Conservation (phyloP, 2,329 filamentous ascomycete genomes). For the Pseudocercospora musae region DNA sequence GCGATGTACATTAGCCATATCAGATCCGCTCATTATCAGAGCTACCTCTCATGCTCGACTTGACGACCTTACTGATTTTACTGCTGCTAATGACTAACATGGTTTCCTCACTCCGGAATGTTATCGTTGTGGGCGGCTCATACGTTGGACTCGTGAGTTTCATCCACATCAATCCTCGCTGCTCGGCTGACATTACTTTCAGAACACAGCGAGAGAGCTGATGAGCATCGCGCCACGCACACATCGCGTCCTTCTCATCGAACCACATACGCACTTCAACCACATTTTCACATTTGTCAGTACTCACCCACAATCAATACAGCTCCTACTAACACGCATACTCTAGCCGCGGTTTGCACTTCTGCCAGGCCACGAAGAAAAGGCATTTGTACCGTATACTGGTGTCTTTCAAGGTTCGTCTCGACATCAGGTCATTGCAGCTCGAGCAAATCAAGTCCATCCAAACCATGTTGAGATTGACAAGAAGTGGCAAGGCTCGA, state of each 20-base stretch:
- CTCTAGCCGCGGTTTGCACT: slow-evolving; percentile 22
- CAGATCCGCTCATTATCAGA: background rate
- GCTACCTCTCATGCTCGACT: background rate
- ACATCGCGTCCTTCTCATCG: slow-evolving; percentile 22
- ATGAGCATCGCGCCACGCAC: slow-evolving; percentile 18
- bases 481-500: slow-evolving; percentile 15
- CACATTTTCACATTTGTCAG: slow-evolving; percentile 24
- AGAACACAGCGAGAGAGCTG: slow-evolving; percentile 19
- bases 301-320: background rate
- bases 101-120: slow-evolving; percentile 17
- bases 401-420: slow-evolving; percentile 14
- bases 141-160: slow-evolving; percentile 22
- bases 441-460: slow-evolving; percentile 19
- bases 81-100: background rate
- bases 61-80: background rate
- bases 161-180: no score
- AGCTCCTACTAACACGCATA: background rate
- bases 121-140: slow-evolving; percentile 22
- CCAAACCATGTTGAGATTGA: slow-evolving; percentile 17
- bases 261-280: slow-evolving; percentile 23
- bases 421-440: slow-evolving; percentile 14
- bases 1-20: background rate
- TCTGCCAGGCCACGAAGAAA: slow-evolving; percentile 22
- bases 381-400: slow-evolving; percentile 24
- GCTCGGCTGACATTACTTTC: background rate